Evolutionary conservation across 2,329 filamentous ascomycete genomes (phyloP).

Genomic region (Endocalyx cinctus): DNA sequence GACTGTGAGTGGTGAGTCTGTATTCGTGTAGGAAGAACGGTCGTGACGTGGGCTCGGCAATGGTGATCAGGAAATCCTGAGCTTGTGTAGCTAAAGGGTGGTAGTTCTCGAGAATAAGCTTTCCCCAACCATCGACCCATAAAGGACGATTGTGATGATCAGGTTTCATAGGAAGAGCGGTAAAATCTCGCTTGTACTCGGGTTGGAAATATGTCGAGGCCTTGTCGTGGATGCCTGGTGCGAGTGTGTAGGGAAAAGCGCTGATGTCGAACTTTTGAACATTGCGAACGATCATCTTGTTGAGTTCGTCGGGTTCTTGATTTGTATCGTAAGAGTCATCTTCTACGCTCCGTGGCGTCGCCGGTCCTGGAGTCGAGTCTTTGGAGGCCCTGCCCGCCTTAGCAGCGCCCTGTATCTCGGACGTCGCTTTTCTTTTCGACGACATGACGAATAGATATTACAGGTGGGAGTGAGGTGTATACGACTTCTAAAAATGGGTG

Average conservation of each 20-base stretch:
- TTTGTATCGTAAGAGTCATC: conserved; percentile 41
- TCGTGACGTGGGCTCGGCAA: conserved; percentile 87
- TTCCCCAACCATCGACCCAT: conserved; percentile 86
- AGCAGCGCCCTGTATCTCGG: conserved; percentile 41
- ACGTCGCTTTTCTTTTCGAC: conserved; percentile 64
- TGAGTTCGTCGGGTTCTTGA: conserved; percentile 40
- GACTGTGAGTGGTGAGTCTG: conserved; percentile 80
- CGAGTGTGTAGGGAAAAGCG: conserved; percentile 44
- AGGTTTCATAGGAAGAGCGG: conserved; percentile 74
- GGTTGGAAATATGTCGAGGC: conserved; percentile 42
- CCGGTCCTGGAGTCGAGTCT: conserved; percentile 56
- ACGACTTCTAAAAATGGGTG: too few species aligned
- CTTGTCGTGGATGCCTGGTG: conserved; percentile 33
- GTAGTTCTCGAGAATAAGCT: conserved; percentile 92
- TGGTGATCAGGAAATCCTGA: conserved; percentile 92
- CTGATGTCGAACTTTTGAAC: conserved; percentile 57
- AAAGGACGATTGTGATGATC: conserved; percentile 87
- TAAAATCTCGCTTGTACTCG: conserved; percentile 66
- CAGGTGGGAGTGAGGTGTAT: too few species aligned
- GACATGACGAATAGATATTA: conserved; percentile 52
- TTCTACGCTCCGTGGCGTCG: conserved; percentile 54
- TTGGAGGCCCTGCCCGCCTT: conserved; percentile 55
- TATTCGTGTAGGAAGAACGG: conserved; percentile 94
- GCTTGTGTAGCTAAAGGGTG: conserved; percentile 80
- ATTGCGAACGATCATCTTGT: conserved; percentile 51